Base-by-base conservation (phyloP, 108 stramenopile species). In the Skeletonema grethae region DNA sequence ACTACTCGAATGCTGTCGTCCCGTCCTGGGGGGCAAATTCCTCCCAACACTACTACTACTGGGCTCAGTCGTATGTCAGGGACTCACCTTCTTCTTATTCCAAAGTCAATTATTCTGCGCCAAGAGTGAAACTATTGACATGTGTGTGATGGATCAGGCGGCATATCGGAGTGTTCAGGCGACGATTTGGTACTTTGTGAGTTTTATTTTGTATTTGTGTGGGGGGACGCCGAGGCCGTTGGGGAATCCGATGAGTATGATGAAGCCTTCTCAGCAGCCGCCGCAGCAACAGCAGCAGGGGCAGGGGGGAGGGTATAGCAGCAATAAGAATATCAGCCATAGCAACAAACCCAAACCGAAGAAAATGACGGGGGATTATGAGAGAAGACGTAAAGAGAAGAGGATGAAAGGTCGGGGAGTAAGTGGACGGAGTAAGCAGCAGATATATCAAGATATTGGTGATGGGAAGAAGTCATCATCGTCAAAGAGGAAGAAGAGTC, bases 391-490 rank as follows among this genome's bases (percentile, higher is more conserved):
- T 10, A 80, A 69, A 36, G 79, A 73, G 16, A 80, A 80, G 55
- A 80, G 73, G 65, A 48, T 69, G 20, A 80, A 80, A 38, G 46
- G 72, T 63, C 36, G 67, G 61, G 79, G 79, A 22, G 67, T 69
- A 4, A 80, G 79, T 65, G 79, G 79, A 56, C 59, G 79, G 43
- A 73, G 61, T 34, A 80, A 80, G 60, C 66, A 73, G 53, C 72
- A 73, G 43, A 73, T 80, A 41, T 61, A 70, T 43, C 34, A 71
- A 31, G 77, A 78, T 67, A 48, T 65, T 7, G 39, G 65, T 18
- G 69, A 53, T 13, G 38, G 30, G 22, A 41, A 7, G 32, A 32
- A 8, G 70, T 34, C 36, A 11, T 38, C 36, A 0, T 38, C 36
- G 0, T 38, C 36, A 11, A 38, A 32, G n/a, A 48, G 7, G 46